Percentiles rank a stretch among this genome's conserved stretches.
phyloP scores from a whole-genome alignment of 495 filamentous ascomycete genomes.

The Pyronema omphalodes region DNA sequence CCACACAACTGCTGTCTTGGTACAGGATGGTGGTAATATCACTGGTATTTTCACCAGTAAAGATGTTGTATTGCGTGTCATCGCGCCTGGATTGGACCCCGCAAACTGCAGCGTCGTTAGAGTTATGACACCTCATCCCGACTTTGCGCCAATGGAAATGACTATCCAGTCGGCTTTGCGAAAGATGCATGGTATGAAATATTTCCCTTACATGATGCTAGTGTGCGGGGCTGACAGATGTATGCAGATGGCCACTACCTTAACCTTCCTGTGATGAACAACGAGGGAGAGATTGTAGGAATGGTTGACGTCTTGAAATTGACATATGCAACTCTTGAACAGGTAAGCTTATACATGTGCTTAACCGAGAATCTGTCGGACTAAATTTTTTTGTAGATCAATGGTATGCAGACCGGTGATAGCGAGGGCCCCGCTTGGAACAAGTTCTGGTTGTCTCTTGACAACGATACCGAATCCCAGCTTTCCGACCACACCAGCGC shows the following conservation, averaged over 20 bases:
- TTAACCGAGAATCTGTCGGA: neutral
- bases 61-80: constrained; percentile 94
- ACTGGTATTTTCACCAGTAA: constrained; percentile 99
- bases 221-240: constrained; percentile 3
- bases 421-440: constrained; percentile 96
- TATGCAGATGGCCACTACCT: constrained; percentile 82
- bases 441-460: constrained; percentile 96
- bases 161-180: constrained; percentile 92
- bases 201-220: neutral
- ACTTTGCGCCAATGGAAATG: constrained; percentile 98
- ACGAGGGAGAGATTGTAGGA: constrained; percentile 86
- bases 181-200: constrained; percentile 85
- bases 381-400: constrained; percentile 35
- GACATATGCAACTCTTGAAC: constrained; percentile 93
- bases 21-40: constrained; percentile 91
- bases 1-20: constrained; percentile 87
- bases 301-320: constrained; percentile 98
- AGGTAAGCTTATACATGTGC: constrained; percentile 43
- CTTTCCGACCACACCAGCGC: constrained; percentile 70
- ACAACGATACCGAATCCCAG: constrained; percentile 91
- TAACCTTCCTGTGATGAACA: constrained; percentile 96
- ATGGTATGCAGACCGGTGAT: constrained; percentile 59
- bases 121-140: constrained; percentile 97
- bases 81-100: constrained; percentile 88
- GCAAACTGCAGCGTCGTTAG: constrained; percentile 89